phyloP scores from a whole-genome alignment of 73 alveolate genomes.

The Urostyla sp. region DNA sequence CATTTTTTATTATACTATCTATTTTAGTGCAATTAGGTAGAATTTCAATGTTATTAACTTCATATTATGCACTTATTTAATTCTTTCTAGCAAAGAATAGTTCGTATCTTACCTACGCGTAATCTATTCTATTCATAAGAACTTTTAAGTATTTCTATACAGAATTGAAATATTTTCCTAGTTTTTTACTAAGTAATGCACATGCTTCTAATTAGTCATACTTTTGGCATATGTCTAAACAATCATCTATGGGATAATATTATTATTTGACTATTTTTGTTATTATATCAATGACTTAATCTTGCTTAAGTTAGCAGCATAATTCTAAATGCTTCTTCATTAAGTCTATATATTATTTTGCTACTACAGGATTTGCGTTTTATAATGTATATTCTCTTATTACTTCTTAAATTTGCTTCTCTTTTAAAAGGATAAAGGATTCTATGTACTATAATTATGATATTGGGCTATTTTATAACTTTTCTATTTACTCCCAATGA shows the following conservation, averaged over 20 bases:
- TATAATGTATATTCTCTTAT: conserved; percentile 11
- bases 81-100: conserved; percentile 8
- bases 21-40: conserved; percentile 6
- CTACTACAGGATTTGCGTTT: conserved; percentile 27
- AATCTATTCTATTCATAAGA: not conserved
- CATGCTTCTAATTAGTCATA: conserved; percentile 17
- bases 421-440: conserved; percentile 4
- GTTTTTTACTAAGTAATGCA: conserved; percentile 3
- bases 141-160: not conserved
- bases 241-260: conserved; percentile 26
- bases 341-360: conserved; percentile 14
- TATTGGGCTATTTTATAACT: conserved; percentile 11
- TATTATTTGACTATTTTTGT: conserved; percentile 22
- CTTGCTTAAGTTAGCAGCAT: conserved; percentile 21
- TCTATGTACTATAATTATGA: conserved; percentile 36
- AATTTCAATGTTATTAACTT: not conserved
- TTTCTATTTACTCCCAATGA: conserved; percentile 32
- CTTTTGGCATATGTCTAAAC: conserved; percentile 26
- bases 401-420: conserved; percentile 1
- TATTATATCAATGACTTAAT: conserved; percentile 4
- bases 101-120: not conserved
- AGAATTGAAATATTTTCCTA: conserved; percentile 17
- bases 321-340: conserved; percentile 17
- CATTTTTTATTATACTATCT: not conserved
- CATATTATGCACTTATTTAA: not conserved